Conservation (phyloP, 139 green algal genomes). For the Chlamydomonas schloesseri region DNA sequence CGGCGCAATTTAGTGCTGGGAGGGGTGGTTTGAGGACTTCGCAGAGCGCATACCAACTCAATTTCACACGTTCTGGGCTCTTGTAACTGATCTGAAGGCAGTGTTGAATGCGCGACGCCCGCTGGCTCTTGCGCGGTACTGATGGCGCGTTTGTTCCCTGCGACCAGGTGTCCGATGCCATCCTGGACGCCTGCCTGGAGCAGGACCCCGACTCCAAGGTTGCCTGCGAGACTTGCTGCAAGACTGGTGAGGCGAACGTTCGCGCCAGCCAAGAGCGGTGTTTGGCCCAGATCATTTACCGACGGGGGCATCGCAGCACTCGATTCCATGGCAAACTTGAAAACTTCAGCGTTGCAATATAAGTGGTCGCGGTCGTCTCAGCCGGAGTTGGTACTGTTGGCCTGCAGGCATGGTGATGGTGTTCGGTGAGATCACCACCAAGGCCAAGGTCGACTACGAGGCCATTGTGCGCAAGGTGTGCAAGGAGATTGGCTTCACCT, state of each 20-base stretch:
- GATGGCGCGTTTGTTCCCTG: neutral
- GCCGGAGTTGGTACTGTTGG: too few relatives aligned
- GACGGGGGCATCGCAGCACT: conserved; percentile 24
- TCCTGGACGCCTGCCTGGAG: conserved; percentile 97
- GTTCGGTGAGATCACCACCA: conserved; percentile 99
- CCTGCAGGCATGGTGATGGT: conserved; percentile 52
- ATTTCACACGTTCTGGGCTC: neutral
- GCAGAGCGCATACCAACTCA: too few relatives aligned
- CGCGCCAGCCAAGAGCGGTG: too few relatives aligned
- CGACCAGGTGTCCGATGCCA: conserved; percentile 96
- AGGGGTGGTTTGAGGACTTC: neutral
- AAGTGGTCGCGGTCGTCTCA: too few relatives aligned
- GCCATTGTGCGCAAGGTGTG: conserved; percentile 81
- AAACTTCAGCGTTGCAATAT: too few relatives aligned
- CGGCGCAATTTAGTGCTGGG: neutral
- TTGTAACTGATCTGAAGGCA: neutral
- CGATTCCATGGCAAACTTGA: too few relatives aligned
- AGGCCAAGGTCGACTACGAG: conserved; percentile 99
- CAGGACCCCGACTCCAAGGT: conserved; percentile 96
- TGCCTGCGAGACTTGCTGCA: conserved; percentile 98
- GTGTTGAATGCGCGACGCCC: neutral
- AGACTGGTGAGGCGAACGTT: conserved; percentile 85
- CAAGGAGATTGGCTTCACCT: conserved; percentile 95
- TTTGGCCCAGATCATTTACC: too few relatives aligned
- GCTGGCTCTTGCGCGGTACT: neutral